A percentile compares a stretch with the other conserved stretches of the same genome.
These are phyloP conservation scores for Zygosaccharomyces bisporus DNA, from an alignment of 805 yeast genomes.

Conservation along the genomic window DNA sequence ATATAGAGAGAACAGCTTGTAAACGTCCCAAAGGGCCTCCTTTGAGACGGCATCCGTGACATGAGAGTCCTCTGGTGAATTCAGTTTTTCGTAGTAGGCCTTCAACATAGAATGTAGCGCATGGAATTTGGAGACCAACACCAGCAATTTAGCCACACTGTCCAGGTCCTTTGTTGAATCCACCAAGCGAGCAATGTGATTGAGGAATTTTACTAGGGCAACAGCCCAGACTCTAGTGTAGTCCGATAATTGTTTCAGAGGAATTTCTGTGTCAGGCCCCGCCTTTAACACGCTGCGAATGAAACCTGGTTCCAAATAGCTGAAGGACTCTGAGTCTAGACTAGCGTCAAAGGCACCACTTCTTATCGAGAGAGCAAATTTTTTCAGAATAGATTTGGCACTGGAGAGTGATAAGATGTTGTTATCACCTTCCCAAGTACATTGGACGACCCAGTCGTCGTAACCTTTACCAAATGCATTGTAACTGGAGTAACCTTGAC, in stretches of 20 bases:
- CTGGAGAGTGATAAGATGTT: slow-evolving; percentile 78
- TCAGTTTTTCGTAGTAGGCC: slow-evolving; percentile 30
- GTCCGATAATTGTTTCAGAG: slow-evolving; percentile 32
- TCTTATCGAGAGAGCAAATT: slow-evolving; percentile 37
- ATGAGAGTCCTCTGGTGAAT: slow-evolving; percentile 18
- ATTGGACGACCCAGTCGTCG: slow-evolving; percentile 94
- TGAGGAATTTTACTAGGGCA: slow-evolving; percentile 28
- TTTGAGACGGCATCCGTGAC: slow-evolving; percentile 38
- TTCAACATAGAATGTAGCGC: slow-evolving; percentile 39
- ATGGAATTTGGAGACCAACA: slow-evolving; percentile 40
- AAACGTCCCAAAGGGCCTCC: slow-evolving; percentile 49
- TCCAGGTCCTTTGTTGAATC: slow-evolving; percentile 32
- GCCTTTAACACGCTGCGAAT: slow-evolving; percentile 24
- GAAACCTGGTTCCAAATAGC: slow-evolving; percentile 29
- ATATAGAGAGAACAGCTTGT: slow-evolving; percentile 59
- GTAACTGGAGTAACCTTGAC: slow-evolving; percentile 93
- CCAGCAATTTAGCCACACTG: slow-evolving; percentile 39
- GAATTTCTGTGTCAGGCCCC: slow-evolving; percentile 21
- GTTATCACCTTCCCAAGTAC: slow-evolving; percentile 98
- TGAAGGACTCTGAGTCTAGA: slow-evolving; percentile 33
- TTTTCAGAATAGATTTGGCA: slow-evolving; percentile 63
- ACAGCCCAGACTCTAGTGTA: slow-evolving; percentile 36
- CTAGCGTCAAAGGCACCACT: slow-evolving; percentile 36
- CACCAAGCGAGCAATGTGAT: slow-evolving; percentile 27
- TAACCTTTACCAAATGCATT: slow-evolving; percentile 86